Evolutionary conservation across 2,329 filamentous ascomycete genomes (phyloP).

Genomic region (Dactylonectria macrodidyma): DNA sequence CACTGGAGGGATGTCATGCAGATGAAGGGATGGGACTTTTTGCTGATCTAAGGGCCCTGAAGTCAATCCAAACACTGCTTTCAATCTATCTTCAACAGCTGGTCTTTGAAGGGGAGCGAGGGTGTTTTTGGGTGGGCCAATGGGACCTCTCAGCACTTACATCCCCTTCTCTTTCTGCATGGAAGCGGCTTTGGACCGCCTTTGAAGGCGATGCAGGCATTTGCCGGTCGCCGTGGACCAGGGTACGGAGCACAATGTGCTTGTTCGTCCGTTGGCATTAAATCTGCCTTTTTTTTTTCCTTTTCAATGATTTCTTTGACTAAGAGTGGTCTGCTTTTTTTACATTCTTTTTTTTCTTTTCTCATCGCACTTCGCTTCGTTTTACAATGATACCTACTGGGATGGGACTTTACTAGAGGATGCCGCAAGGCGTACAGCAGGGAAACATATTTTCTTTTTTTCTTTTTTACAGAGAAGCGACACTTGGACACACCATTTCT

Average conservation of each 20-base stretch:
- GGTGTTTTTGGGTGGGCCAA: slow-evolving; percentile 36
- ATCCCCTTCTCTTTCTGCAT: slow-evolving; percentile 42
- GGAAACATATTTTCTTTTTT: slow-evolving; percentile 33
- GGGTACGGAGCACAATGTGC: not conserved
- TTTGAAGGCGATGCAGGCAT: slow-evolving; percentile 55
- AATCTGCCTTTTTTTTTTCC: slow-evolving; percentile 38
- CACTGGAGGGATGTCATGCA: slow-evolving; percentile 97
- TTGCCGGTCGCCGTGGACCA: slow-evolving; percentile 49
- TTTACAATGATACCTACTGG: slow-evolving; percentile 54
- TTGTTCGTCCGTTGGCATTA: slow-evolving; percentile 2
- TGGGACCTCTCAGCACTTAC: slow-evolving; percentile 30
- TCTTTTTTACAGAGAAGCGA: slow-evolving; percentile 43
- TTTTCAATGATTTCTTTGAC: slow-evolving; percentile 35
- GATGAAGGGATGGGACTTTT: slow-evolving; percentile 91
- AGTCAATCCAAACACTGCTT: slow-evolving; percentile 28
- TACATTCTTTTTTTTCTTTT: slow-evolving; percentile 38
- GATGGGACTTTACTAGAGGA: slow-evolving; percentile 54
- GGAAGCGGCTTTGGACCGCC: slow-evolving; percentile 44
- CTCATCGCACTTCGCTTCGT: slow-evolving; percentile 44
- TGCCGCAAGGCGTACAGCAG: slow-evolving; percentile 57
- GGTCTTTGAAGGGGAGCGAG: slow-evolving; percentile 54
- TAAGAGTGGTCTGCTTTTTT: slow-evolving; percentile 44
- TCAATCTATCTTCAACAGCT: slow-evolving; percentile 51
- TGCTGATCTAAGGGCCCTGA: slow-evolving; percentile 78
- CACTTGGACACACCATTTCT: slow-evolving; percentile 51